Evolutionary conservation across 2,329 filamentous ascomycete species (phyloP).

Genomic region (Ceratocystis alfenasii): DNA sequence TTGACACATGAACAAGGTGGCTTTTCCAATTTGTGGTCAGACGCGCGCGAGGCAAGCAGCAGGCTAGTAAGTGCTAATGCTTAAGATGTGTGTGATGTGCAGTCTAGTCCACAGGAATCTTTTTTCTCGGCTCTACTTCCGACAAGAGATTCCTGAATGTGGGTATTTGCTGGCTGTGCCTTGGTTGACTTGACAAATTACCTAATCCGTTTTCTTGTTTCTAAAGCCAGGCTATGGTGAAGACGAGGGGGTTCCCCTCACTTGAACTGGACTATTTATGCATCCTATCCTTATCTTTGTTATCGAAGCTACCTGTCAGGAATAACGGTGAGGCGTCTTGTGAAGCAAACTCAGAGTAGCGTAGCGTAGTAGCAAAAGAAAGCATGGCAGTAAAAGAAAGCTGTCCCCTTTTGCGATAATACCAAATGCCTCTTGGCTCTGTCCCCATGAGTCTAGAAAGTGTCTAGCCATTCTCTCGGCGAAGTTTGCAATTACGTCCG

Average conservation of each 20-base stretch:
- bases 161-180: not conserved
- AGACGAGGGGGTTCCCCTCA: not conserved
- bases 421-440: not conserved
- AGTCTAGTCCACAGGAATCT: not conserved
- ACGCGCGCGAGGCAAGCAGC: not conserved
- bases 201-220: not conserved
- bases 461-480: not conserved
- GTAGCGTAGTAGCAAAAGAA: not conserved
- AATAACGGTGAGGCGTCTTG: not conserved
- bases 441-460: not conserved
- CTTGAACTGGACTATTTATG: not conserved
- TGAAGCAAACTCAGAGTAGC: not conserved
- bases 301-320: too few species aligned
- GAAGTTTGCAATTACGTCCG: not conserved
- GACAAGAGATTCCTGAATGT: not conserved
- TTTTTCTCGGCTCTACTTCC: constrained; percentile 9
- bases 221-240: not conserved
- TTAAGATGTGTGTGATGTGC: too few species aligned
- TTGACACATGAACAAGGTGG: not conserved
- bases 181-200: not conserved
- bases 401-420: not conserved
- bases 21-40: not conserved
- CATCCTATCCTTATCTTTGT: not conserved
- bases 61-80: not conserved
- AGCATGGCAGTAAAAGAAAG: not conserved